These are phyloP conservation scores for Boletus rubropictus DNA, from an alignment of 768 basidiomycete genomes.

Conservation along the genomic window DNA sequence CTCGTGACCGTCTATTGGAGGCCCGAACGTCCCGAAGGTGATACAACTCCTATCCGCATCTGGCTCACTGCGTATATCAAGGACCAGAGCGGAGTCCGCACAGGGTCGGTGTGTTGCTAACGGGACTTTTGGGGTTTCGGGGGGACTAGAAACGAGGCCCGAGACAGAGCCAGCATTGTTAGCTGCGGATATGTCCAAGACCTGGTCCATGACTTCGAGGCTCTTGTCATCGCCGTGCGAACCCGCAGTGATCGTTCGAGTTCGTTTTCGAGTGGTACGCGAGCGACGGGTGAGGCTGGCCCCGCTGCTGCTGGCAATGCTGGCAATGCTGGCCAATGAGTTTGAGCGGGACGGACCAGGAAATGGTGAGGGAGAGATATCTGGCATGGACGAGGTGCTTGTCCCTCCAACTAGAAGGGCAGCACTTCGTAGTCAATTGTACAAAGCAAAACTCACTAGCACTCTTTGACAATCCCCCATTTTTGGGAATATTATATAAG, in stretches of 20 bases:
- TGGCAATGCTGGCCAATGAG: constrained; percentile 34
- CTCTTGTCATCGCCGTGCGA: constrained; percentile 20
- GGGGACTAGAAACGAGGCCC: constrained; percentile 3
- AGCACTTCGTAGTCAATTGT: constrained; percentile 9
- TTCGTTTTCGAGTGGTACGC: constrained; percentile 46
- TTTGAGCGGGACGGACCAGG: constrained; percentile 33
- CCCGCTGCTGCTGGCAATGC: constrained; percentile 44
- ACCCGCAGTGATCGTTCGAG: constrained; percentile 42
- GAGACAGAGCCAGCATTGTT: constrained; percentile 13
- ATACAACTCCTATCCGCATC: constrained; percentile 23
- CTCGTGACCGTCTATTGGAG: constrained; percentile 15
- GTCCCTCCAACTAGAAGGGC: constrained; percentile 19
- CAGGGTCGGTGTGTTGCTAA: constrained; percentile 13
- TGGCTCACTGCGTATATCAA: constrained; percentile 7
- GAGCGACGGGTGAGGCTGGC: constrained; percentile 47
- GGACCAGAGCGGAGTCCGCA: constrained; percentile 6
- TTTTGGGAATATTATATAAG: constrained; percentile 29
- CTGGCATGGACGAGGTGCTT: constrained; percentile 28
- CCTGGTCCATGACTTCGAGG: constrained; percentile 14
- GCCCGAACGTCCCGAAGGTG: constrained; percentile 23
- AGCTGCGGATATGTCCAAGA: constrained; percentile 28
- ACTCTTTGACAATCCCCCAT: constrained; percentile 5
- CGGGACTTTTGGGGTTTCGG: constrained; percentile 8
- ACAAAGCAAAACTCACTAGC: constrained; percentile 19
- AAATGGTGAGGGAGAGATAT: constrained; percentile 24